A percentile compares a stretch with the other conserved stretches of the same genome.
Conservation (phyloP, 768 basidiomycete genomes). For the Kwoniella heveanensis region DNA sequence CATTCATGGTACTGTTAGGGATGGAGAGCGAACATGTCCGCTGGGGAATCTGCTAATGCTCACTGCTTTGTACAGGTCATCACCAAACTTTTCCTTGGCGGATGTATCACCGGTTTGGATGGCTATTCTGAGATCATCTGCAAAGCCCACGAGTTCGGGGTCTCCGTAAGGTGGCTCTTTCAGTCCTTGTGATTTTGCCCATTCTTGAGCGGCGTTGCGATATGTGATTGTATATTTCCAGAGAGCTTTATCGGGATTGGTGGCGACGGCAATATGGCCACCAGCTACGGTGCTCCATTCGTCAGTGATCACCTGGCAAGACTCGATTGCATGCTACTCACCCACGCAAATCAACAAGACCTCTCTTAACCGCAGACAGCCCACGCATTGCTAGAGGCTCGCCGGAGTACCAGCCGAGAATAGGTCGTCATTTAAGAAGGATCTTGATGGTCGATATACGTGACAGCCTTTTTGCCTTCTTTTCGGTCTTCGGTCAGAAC, state of each 20-base stretch:
- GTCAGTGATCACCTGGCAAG: too few species aligned
- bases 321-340: not conserved
- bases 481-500: too few species aligned
- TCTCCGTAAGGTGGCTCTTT: constrained; percentile 14
- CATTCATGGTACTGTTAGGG: too few species aligned
- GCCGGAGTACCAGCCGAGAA: not conserved
- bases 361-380: constrained; percentile 70
- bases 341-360: constrained; percentile 51
- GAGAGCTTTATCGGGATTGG: too few species aligned
- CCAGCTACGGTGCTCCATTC: too few species aligned
- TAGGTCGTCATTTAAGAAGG: constrained; percentile 31
- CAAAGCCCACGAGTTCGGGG: constrained; percentile 21
- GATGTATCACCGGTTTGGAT: constrained; percentile 41
- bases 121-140: constrained; percentile 41
- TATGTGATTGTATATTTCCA: not conserved
- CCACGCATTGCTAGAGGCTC: constrained; percentile 36
- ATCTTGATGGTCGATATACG: constrained; percentile 39
- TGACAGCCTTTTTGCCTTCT: constrained; percentile 54
- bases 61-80: constrained; percentile 30
- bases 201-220: not conserved
- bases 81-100: constrained; percentile 29
- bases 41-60: too few species aligned
- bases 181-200: not conserved
- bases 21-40: too few species aligned
- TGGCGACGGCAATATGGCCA: not conserved